These are phyloP conservation scores for Fusarium falciforme DNA, from an alignment of 2,329 filamentous ascomycete genomes.

Conservation along the genomic window DNA sequence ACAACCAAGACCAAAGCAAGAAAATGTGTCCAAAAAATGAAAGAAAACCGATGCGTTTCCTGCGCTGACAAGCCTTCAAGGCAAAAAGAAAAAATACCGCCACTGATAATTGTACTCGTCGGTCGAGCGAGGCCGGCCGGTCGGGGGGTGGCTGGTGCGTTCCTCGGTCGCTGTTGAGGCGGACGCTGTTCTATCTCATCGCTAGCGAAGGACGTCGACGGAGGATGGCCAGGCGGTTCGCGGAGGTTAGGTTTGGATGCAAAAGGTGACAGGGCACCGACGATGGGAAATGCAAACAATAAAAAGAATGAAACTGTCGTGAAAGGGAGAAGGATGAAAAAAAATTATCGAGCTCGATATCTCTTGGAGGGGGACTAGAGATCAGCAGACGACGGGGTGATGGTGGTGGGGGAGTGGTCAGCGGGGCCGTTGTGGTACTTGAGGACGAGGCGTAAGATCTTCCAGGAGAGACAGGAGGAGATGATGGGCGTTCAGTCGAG, in stretches of 20 bases:
- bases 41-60: neutral
- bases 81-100: neutral
- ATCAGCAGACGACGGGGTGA: slow-evolving; percentile 43
- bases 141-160: slow-evolving; percentile 31
- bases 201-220: slow-evolving; percentile 24
- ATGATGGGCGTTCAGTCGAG: slow-evolving; percentile 17
- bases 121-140: slow-evolving; percentile 13
- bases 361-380: slow-evolving; percentile 25
- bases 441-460: slow-evolving; percentile 13
- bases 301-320: slow-evolving; percentile 22
- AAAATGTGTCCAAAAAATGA: neutral
- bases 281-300: slow-evolving; percentile 7
- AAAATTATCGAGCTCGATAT: slow-evolving; percentile 22
- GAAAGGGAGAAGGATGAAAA: slow-evolving; percentile 20
- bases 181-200: slow-evolving; percentile 40
- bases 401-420: slow-evolving; percentile 39
- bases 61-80: neutral
- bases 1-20: neutral
- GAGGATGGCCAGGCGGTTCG: slow-evolving; percentile 1
- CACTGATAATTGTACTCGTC: slow-evolving; percentile 9
- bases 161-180: slow-evolving; percentile 27
- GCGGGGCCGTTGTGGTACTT: slow-evolving; percentile 38
- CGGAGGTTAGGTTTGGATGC: neutral
- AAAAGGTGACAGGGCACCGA: neutral
- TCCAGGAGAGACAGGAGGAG: slow-evolving; percentile 15